Evolutionary conservation across 202 grass and related monocot species (phyloP).

Genomic region (Dendrocalamus latiflorus): DNA sequence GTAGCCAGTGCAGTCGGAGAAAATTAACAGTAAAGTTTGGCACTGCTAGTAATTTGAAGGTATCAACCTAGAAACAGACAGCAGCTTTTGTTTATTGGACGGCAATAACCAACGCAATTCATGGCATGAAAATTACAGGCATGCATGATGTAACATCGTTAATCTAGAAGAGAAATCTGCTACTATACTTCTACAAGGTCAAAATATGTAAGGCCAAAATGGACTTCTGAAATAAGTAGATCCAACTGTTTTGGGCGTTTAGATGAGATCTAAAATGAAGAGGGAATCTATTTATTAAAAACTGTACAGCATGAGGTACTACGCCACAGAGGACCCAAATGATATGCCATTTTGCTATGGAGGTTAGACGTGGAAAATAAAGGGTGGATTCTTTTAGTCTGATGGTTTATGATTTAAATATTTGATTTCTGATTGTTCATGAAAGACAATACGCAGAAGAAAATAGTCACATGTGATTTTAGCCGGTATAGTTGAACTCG

Average conservation of each 20-base stretch:
- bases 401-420: too few relatives aligned
- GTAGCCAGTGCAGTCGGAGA: neutral
- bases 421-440: too few relatives aligned
- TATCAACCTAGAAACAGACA: neutral
- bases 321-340: too few relatives aligned
- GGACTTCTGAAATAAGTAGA: neutral
- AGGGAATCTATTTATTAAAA: neutral
- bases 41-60: neutral
- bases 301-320: slow-evolving; percentile 1
- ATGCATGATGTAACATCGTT: neutral
- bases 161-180: neutral
- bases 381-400: too few relatives aligned
- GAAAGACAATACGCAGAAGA: too few relatives aligned
- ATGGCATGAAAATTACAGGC: too few relatives aligned
- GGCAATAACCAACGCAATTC: too few relatives aligned
- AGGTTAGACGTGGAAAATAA: too few relatives aligned
- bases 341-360: too few relatives aligned
- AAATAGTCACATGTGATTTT: too few relatives aligned
- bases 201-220: neutral
- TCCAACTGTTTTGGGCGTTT: neutral
- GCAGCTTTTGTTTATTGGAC: too few relatives aligned
- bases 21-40: neutral
- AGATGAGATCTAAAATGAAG: neutral
- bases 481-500: too few relatives aligned
- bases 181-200: neutral